These are phyloP conservation scores for Psidium friedrichsthalianum DNA, from an alignment of 345 rosid species.

Conservation along the genomic window DNA sequence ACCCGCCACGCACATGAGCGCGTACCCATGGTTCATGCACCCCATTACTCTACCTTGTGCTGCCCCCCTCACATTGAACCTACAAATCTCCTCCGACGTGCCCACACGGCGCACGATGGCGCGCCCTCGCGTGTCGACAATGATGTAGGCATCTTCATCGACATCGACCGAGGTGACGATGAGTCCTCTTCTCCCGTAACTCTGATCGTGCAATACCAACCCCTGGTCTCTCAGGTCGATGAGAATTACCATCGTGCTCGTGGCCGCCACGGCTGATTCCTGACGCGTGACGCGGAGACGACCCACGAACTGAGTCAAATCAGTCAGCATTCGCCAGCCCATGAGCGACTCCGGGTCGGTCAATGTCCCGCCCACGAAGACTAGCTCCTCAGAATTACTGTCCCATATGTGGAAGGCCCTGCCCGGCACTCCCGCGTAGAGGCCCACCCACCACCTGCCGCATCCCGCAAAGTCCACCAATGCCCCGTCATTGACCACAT, in stretches of 20 bases:
- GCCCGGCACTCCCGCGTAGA: slow-evolving; percentile 68
- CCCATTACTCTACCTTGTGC: slow-evolving; percentile 32
- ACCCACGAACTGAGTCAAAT: slow-evolving; percentile 49
- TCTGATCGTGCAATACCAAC: slow-evolving; percentile 19
- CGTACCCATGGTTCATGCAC: slow-evolving; percentile 55
- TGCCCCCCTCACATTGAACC: slow-evolving; percentile 25
- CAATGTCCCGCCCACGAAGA: slow-evolving; percentile 42
- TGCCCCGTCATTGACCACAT: slow-evolving; percentile 56
- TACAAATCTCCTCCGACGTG: slow-evolving; percentile 29
- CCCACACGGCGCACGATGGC: slow-evolving; percentile 50
- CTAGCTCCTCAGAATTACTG: slow-evolving; percentile 28
- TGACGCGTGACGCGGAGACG: slow-evolving; percentile 46
- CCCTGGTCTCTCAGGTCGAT: slow-evolving; percentile 53
- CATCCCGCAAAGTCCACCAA: slow-evolving; percentile 76
- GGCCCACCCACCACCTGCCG: slow-evolving; percentile 83
- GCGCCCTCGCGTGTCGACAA: slow-evolving; percentile 37
- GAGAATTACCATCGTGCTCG: slow-evolving; percentile 30
- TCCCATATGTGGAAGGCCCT: slow-evolving; percentile 81
- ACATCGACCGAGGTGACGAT: slow-evolving; percentile 42
- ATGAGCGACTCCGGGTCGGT: slow-evolving; percentile 60
- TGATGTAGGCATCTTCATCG: slow-evolving; percentile 30
- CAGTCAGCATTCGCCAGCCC: slow-evolving; percentile 75
- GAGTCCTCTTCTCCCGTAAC: slow-evolving; percentile 21
- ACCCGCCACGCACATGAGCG: slow-evolving; percentile 62
- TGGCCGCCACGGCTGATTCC: slow-evolving; percentile 66